Evolutionary conservation across 2,329 filamentous ascomycete genomes (phyloP), one percentile per base, ranked within the genome.

Genomic region (Exophiala sp.): DNA sequence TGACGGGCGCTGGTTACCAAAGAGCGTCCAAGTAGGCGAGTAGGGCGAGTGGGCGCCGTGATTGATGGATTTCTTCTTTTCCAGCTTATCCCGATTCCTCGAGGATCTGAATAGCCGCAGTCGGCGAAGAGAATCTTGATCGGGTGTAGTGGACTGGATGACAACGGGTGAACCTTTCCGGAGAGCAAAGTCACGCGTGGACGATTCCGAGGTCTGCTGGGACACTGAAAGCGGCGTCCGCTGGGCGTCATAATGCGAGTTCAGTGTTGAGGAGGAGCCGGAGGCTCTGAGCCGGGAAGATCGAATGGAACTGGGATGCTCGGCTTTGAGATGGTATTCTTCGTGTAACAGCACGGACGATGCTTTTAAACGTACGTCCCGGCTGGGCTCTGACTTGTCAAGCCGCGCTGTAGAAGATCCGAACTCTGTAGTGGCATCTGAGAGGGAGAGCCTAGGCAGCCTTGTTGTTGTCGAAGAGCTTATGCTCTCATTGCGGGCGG

Each of bases 231-330:
- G 62, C 14, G 68, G 65, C 3, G 66, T 67, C 46, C 68, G 70
- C 43, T 70, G 66, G 16, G 69, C 65, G 55, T 70, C 72, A 53
- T 74, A 75, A 51, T 71, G 70, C 37, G 73, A 74, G 53, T 66
- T 69, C 9, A 75, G 58, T 2, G 72, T 71, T 1, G 72, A 71
- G 8, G 69, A 68, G 8, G 73, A 75, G 29, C 32, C 41, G 19
- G 50, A 47, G 9, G 47, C 35, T 39, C 44, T 57, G 27, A 57
- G 23, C 16, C 41, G 49, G 22, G 32, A 50, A 18, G 43, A 42
- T 19, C 16, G 27, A 16, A 29, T 39, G n/a, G 43, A 43, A 18
- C 16, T 32, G 19, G 43, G 30, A 14, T 16, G 40, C 13, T 48
- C 50, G 11, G 41, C 46, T 13, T 40, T 46, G 24, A 52, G 34